phyloP scores from a whole-genome alignment of 2,329 filamentous ascomycete genomes.

The Ophiostoma tasmaniense region DNA sequence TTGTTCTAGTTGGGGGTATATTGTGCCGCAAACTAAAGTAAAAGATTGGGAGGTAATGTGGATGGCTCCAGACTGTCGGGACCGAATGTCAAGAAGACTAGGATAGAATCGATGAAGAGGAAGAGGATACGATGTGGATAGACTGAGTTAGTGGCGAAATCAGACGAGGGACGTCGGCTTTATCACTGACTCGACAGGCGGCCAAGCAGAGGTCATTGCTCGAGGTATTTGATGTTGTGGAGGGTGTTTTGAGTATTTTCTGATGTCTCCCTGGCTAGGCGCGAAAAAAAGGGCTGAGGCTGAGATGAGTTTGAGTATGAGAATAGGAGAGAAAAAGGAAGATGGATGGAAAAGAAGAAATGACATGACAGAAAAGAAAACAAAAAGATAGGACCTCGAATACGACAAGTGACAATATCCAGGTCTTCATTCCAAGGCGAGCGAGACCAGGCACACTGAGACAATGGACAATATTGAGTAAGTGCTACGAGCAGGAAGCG shows the following conservation, averaged over 20 bases:
- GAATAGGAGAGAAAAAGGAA: not conserved
- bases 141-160: not conserved
- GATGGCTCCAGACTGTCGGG: not conserved
- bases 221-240: not conserved
- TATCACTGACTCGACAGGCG: not conserved
- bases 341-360: not conserved
- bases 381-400: not conserved
- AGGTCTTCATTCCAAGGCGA: not conserved
- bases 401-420: not conserved
- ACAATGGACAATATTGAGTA: not conserved
- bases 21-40: not conserved
- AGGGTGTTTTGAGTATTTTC: not conserved
- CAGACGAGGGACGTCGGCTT: not conserved
- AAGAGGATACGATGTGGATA: not conserved
- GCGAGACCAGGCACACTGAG: not conserved
- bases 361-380: not conserved
- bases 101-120: not conserved
- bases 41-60: not conserved
- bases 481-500: not conserved
- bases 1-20: not conserved
- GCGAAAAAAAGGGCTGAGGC: not conserved
- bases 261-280: not conserved
- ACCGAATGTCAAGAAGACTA: not conserved
- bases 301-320: not conserved
- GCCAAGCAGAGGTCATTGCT: not conserved